Evolutionary conservation across 2,329 filamentous ascomycete species (phyloP), one percentile per base, ranked within the genome.

Genomic region (Fusarium denticulatum): DNA sequence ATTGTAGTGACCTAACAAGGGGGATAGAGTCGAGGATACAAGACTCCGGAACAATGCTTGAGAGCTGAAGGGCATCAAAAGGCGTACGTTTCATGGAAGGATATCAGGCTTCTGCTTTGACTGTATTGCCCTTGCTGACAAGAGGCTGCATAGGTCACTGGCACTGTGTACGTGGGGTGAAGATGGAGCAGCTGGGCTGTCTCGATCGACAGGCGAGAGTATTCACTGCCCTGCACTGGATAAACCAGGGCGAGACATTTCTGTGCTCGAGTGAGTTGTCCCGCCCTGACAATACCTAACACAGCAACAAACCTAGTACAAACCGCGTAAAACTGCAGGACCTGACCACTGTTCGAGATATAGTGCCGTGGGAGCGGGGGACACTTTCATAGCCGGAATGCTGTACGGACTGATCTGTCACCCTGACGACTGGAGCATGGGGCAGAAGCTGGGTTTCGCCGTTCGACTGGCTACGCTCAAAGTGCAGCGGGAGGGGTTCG

Each of bases 341-440:
- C 63, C 73, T 78, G 67, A 78, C 69, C 63, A 60, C 58, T 69
- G 66, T 64, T 62, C 66, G 76, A 67, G 52, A 63, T 75, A 79
- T 79, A 93, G 92, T 79, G 87, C 91, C 11, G 88, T 94, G 69
- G 93, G 92, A 61, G 92, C 92, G 47, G 93, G 93, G 73, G 93
- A 94, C 78, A 94, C 92, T 1, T 94, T 94, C 77, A 89, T 92
- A 72, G 92, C 92, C 39, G 92, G 91, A 67, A 89, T 93, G 80
- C 82, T 94, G 55, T 93, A 91, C 81, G 86, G 85, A 40, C 80
- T 93, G 69, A 81, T 87, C 64, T 88, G 85, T 77, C 86, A 86
- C 71, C 74, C 77, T 47, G 76, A 81, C 14, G 82, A 86, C 71
- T 91, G 88, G 88, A 79, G 82, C 74, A 76, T 86, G 52, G 74